Percentiles rank a stretch among this genome's conserved stretches.
Conservation (phyloP, 345 rosid genomes). For the Streptanthus diversifolius region DNA sequence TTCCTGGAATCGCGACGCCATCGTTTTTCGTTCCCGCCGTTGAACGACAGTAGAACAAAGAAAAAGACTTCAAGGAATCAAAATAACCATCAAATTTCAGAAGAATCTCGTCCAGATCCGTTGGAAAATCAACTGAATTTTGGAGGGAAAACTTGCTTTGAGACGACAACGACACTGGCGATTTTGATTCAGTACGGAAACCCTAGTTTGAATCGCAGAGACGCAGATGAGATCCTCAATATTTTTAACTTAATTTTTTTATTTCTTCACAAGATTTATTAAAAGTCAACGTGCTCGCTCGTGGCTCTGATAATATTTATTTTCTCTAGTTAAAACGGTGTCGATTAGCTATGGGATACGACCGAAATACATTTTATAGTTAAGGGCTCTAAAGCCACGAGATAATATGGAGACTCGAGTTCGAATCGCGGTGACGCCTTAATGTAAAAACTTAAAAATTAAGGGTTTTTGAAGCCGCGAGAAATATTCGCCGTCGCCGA, state of each 20-base stretch:
- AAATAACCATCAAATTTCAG: background rate
- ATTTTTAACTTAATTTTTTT: background rate
- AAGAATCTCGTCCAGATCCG: conserved; percentile 7
- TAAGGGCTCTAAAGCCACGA: background rate
- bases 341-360: background rate
- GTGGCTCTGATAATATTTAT: background rate
- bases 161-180: background rate
- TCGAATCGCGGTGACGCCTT: background rate
- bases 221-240: conserved; percentile 15
- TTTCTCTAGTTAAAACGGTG: background rate
- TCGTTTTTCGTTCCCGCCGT: conserved; percentile 11
- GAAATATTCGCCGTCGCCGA: conserved; percentile 28
- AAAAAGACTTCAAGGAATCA: background rate
- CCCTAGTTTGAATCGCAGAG: conserved; percentile 63
- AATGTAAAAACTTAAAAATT: background rate
- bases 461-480: conserved; percentile 27
- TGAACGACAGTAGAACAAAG: background rate
- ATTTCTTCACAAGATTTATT: background rate
- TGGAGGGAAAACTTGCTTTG: conserved; percentile 42
- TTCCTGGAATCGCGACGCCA: conserved; percentile 87
- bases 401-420: background rate
- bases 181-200: conserved; percentile 29
- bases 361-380: background rate
- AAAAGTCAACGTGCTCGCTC: conserved; percentile 13
- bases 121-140: conserved; percentile 10